These are phyloP conservation scores for Leishmania tarentolae DNA, from an alignment of 208 protist species.

Conservation along the genomic window DNA sequence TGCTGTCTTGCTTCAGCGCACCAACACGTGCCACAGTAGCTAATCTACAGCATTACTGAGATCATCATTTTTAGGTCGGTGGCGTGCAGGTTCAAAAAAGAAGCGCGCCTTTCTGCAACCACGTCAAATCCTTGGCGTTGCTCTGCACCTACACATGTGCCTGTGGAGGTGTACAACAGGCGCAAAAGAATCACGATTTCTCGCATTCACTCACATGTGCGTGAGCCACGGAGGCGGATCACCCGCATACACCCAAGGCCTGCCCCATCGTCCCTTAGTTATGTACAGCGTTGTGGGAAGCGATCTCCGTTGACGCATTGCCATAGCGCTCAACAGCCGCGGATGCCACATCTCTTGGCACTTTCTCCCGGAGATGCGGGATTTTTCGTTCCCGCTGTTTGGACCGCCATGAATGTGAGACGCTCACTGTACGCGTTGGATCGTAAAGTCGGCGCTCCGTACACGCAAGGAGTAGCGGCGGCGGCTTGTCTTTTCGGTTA, in stretches of 20 bases:
- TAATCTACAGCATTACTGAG: slow-evolving; percentile 7
- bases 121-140: not conserved
- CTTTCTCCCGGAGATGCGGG: too few species aligned
- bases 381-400: too few species aligned
- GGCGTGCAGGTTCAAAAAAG: too few species aligned
- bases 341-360: too few species aligned
- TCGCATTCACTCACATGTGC: not conserved
- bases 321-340: too few species aligned
- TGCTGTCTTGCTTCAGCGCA: not conserved
- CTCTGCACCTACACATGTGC: slow-evolving; percentile 10
- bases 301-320: too few species aligned
- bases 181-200: slow-evolving; percentile 10
- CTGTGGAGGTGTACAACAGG: slow-evolving; percentile 9
- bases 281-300: not conserved
- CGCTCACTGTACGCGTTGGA: not conserved
- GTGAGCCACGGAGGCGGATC: slow-evolving; percentile 31
- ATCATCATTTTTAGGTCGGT: not conserved
- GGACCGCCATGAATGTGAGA: too few species aligned
- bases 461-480: not conserved
- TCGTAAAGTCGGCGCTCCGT: not conserved
- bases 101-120: not conserved
- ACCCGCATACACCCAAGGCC: slow-evolving; percentile 2
- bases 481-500: too few species aligned
- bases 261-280: slow-evolving; percentile 13
- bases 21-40: not conserved